Evolutionary conservation across 208 protist species (phyloP), one percentile per base, ranked within the genome.

Genomic region (Acanthamoeba castellanii): DNA sequence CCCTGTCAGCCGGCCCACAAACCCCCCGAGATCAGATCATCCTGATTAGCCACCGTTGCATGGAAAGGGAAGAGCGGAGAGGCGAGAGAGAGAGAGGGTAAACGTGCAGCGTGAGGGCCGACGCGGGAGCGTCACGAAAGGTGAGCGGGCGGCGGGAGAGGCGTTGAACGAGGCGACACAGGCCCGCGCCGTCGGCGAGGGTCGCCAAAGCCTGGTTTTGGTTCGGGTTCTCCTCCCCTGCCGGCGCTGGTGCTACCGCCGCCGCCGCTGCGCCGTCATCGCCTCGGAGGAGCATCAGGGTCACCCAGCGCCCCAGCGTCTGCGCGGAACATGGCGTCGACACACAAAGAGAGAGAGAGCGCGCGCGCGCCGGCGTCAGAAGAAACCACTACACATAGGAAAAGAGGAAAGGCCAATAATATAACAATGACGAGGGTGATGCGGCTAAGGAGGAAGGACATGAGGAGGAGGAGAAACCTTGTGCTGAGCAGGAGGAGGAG

Each of bases 401-500:
- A 55, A n/a, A 52, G 32, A 84, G 8, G 45, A 13, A 52, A 16
- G 14, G n/a, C 11, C 45, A 76, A 76, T 76, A 76, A 32, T 42
- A 32, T 42, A 5, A 42, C 14, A 76, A 74, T 47, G 1, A 74
- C 13, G 27, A 32, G 22, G 66, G 25, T 32, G 25, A 76, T 34
- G n/a, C 42, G 25, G 68, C 1, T 76, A 32, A 42, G 25, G n/a
- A 76, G 68, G 25, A 27, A 4, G 11, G 32, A 1, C 1, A 32
- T 66, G 4, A 66, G 4, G 59, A n/a, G 59, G 27, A 66, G 59
- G 9, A 27, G 11, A 14, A 34, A 84, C 74, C 45, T 84, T 84
- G 74, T 84, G 74, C 34, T 84, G 74, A 84, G 74, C 74, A 55
- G 74, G 74, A 25, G 74, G 74, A 84, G 74, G 74, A 18, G 74